A percentile compares a stretch with the other conserved stretches of the same genome.
These are phyloP conservation scores for Kwoniella bestiolae DNA, from an alignment of 768 basidiomycete genomes.

Conservation along the genomic window DNA sequence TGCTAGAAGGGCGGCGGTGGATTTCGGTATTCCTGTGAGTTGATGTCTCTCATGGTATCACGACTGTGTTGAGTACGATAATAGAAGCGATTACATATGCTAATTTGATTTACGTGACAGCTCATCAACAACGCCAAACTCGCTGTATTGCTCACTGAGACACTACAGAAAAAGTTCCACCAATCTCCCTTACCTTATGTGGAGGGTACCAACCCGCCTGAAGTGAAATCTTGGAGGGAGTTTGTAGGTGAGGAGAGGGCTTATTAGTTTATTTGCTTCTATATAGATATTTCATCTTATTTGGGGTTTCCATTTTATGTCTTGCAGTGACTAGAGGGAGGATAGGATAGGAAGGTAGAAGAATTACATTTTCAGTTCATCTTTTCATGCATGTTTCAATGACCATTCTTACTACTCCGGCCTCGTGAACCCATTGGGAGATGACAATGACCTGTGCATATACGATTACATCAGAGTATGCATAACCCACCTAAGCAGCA, in stretches of 20 bases:
- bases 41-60: not conserved
- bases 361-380: not conserved
- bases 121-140: slow-evolving; percentile 86
- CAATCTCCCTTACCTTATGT: slow-evolving; percentile 64
- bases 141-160: slow-evolving; percentile 88
- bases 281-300: not conserved
- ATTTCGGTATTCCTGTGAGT: slow-evolving; percentile 74
- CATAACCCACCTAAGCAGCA: too few relatives aligned
- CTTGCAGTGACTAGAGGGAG: not conserved
- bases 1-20: slow-evolving; percentile 90
- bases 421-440: too few relatives aligned
- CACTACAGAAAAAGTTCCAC: slow-evolving; percentile 61
- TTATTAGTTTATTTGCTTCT: slow-evolving; percentile 12
- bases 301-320: not conserved
- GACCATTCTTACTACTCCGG: not conserved
- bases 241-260: slow-evolving; percentile 57
- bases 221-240: slow-evolving; percentile 88
- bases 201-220: slow-evolving; percentile 86
- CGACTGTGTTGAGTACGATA: not conserved
- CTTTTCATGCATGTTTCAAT: not conserved
- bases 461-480: too few relatives aligned
- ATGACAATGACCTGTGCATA: too few relatives aligned
- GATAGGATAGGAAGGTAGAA: not conserved
- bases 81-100: slow-evolving; percentile 2
- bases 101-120: slow-evolving; percentile 57